Base-by-base conservation (phyloP, 768 basidiomycete genomes). In the Leccinum variicolor region DNA sequence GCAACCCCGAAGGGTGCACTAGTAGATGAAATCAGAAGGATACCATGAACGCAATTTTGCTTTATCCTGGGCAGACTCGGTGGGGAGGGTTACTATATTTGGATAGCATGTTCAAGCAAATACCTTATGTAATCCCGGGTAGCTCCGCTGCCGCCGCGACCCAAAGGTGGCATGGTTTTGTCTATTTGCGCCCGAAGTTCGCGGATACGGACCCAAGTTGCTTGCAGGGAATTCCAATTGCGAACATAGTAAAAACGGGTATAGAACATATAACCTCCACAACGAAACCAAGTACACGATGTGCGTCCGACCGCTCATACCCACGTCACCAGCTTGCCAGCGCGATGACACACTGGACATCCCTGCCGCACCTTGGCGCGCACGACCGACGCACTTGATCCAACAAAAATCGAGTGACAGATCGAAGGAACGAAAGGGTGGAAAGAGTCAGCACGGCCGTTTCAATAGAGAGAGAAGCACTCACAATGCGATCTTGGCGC, bases 1-100 rank as follows among this genome's bases (percentile, higher is more conserved):
- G 90, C 86, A 87, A 87, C 90, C 86, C 86, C 86, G 85, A 88
- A 89, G 86, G 86, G 87, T 85, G 86, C 85, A 84, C 34, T 62
- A 43, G 0, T 19, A 13, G 1, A 0, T 19, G 11, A 43, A 43
- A 43, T 43, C 10, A 19, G 1, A 4, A 26, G 7, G 26, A 26
- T 25, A 25, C 25, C 25, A 25, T 1, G 52, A 66, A 46, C 54
- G 13, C 4, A 63, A 28, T 68, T 66, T 50, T 63, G 64, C 17
- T 58, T 66, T 68, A 46, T 66, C 33, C 52, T 63, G 48, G 58
- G 55, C 3, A 63, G 60, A 63, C 65, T 52, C 28, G 28, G 28
- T 29, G 29, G 29, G 4, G 11, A 5, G 11, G 11, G 4, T 31
- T 31, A 4, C 29, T 31, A 10, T 31, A 31, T 31, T 31, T 31